A percentile compares a stretch with the other conserved stretches of the same genome.
Evolutionary conservation across 257 asterid genomes (phyloP).

Genomic region (Scutellaria minor): DNA sequence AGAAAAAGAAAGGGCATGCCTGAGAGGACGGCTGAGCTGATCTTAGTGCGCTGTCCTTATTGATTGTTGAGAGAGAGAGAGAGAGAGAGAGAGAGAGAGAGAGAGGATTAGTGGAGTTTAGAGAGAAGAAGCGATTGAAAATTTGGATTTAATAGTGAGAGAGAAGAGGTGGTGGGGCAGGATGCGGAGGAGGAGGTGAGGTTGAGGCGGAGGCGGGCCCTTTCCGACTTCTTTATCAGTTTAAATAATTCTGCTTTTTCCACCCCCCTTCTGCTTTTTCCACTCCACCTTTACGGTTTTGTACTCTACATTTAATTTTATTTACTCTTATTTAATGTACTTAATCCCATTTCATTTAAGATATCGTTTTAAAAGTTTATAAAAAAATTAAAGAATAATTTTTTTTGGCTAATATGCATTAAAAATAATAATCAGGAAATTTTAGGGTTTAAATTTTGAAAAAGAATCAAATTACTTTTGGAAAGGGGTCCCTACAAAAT

Average conservation of each 20-base stretch:
- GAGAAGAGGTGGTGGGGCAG: conserved; percentile 1
- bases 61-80: conserved; percentile 31
- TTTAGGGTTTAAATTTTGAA: too few species aligned
- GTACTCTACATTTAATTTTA: too few species aligned
- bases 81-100: conserved; percentile 24
- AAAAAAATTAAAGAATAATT: too few species aligned
- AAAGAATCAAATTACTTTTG: too few species aligned
- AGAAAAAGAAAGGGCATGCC: conserved; percentile 31
- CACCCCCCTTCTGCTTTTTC: background rate
- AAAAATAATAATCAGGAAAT: too few species aligned
- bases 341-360: too few species aligned
- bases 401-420: too few species aligned
- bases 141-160: conserved; percentile 55
- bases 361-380: too few species aligned
- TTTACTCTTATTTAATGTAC: too few species aligned
- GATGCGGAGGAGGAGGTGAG: background rate
- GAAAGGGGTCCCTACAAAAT: too few species aligned
- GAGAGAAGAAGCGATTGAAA: conserved; percentile 36
- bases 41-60: conserved; percentile 28
- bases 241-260: background rate
- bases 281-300: background rate
- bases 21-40: conserved; percentile 29
- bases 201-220: conserved; percentile 38
- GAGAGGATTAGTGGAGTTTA: conserved; percentile 20
- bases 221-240: background rate